These are phyloP conservation scores for Stromatinia cepivora DNA, from an alignment of 2,329 filamentous ascomycete genomes.

Conservation along the genomic window DNA sequence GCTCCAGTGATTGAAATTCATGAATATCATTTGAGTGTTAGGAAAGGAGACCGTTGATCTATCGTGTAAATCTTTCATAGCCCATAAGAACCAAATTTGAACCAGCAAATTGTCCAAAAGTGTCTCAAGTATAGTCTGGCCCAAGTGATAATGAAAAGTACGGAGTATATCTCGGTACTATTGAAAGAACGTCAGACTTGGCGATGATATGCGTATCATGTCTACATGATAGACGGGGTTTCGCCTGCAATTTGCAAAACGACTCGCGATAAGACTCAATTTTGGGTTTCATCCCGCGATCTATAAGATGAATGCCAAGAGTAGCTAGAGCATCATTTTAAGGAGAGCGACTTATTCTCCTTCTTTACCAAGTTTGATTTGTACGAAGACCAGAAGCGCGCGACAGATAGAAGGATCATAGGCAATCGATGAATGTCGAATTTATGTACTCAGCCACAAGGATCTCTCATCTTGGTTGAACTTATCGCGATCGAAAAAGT, in stretches of 20 bases:
- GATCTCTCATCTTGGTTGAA: background rate
- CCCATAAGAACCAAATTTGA: background rate
- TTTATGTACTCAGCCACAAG: slow-evolving; percentile 1
- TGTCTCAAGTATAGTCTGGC: slow-evolving; percentile 1
- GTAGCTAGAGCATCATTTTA: background rate
- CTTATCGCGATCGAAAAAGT: background rate
- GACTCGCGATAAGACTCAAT: slow-evolving; percentile 3
- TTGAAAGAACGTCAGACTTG: slow-evolving; percentile 14
- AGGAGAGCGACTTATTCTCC: background rate
- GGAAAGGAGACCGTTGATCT: background rate
- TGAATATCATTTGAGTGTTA: slow-evolving; percentile 7
- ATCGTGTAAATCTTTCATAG: background rate
- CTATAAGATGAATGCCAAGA: background rate
- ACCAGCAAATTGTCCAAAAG: background rate
- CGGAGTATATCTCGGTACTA: slow-evolving; percentile 4
- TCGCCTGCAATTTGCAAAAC: background rate
- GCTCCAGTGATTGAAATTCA: background rate
- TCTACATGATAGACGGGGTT: background rate
- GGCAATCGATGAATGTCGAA: background rate
- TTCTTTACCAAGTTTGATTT: background rate
- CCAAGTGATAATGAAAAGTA: background rate
- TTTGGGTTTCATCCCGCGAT: slow-evolving; percentile 4
- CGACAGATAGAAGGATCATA: background rate
- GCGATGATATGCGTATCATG: slow-evolving; percentile 4
- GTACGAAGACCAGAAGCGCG: background rate